Percentiles rank a stretch among this genome's conserved stretches.
Evolutionary conservation across 1,284 basidiomycete species (phyloP).

Genomic region (Ganoderma meredithae): DNA sequence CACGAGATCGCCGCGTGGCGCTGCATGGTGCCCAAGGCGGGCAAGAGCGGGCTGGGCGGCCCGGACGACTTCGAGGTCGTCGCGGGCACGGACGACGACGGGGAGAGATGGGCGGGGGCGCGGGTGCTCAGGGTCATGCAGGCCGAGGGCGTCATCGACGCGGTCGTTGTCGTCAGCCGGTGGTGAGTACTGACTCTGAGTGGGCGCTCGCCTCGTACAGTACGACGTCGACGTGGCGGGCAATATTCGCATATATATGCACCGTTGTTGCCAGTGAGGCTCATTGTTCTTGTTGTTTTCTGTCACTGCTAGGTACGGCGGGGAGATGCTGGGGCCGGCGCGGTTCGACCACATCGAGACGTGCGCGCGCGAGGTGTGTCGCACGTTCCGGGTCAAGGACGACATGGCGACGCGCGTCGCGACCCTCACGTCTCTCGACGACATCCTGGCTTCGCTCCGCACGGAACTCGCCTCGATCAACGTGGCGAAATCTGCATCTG

Average conservation of each 20-base stretch:
- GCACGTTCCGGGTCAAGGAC: slow-evolving; percentile 67
- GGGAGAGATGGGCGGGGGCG: slow-evolving; percentile 72
- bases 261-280: neutral
- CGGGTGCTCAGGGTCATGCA: slow-evolving; percentile 76
- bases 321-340: slow-evolving; percentile 70
- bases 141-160: slow-evolving; percentile 62
- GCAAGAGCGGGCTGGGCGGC: slow-evolving; percentile 70
- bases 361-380: slow-evolving; percentile 77
- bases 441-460: slow-evolving; percentile 62
- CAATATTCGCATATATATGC: neutral
- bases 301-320: slow-evolving; percentile 71
- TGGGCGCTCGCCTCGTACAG: too few relatives aligned
- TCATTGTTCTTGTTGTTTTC: neutral
- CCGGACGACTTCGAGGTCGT: slow-evolving; percentile 77
- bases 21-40: slow-evolving; percentile 74
- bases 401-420: slow-evolving; percentile 66
- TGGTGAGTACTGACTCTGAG: slow-evolving; percentile 54
- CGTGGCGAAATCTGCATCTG: neutral
- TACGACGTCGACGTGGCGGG: neutral
- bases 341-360: slow-evolving; percentile 84
- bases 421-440: slow-evolving; percentile 68
- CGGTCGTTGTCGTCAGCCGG: slow-evolving; percentile 77
- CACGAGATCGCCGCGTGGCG: slow-evolving; percentile 81
- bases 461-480: slow-evolving; percentile 50
- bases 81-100: slow-evolving; percentile 71